Base-by-base conservation (phyloP, 805 yeast genomes). In the Pichia phayaonensis region DNA sequence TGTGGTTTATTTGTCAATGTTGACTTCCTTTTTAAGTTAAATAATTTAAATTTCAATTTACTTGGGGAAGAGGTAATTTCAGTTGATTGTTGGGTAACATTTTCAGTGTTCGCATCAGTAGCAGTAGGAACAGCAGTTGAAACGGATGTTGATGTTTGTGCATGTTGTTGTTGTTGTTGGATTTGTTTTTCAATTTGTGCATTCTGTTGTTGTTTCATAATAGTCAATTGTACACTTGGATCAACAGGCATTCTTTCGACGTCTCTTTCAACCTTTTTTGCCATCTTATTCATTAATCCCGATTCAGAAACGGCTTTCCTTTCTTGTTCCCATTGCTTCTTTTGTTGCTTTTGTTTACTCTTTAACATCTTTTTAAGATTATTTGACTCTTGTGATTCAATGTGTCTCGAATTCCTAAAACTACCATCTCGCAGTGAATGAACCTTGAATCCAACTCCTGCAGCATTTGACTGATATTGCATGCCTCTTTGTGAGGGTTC, bases 361-460 rank as follows among this genome's bases (percentile, higher is more conserved):
- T 59, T 56, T 16, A 56, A 48, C 47, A 56, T 47, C 34, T 60
- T 64, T 44, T 55, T 54, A 11, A 54, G 42, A 43, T 54, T 48
- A 18, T 31, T 47, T 4, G 42, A 24, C 8, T 53, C 58, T 46
- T 46, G 44, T 1, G 42, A 34, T 22, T 43, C 47, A 2, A 21
- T 11, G 7, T 26, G 42, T 45, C 54, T 59, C 36, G 57, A 50
- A 11, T 43, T 18, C 42, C 40, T 44, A 8, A 29, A 26, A 41
- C 56, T 53, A 11, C 50, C 42, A 26, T 57, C 64, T 44, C 70
- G 57, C 41, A 67, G 40, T 8, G 68, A 64, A 45, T 67, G 64
- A 8, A 61, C 54, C 16, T 52, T 55, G 46, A 68, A 66, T 12
- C 67, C 68, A 6, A 57, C 36, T 20, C 65, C 67, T 3, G 52